Conservation (phyloP, 1,284 basidiomycete species). For the Sanguinoderma infundibulare region DNA sequence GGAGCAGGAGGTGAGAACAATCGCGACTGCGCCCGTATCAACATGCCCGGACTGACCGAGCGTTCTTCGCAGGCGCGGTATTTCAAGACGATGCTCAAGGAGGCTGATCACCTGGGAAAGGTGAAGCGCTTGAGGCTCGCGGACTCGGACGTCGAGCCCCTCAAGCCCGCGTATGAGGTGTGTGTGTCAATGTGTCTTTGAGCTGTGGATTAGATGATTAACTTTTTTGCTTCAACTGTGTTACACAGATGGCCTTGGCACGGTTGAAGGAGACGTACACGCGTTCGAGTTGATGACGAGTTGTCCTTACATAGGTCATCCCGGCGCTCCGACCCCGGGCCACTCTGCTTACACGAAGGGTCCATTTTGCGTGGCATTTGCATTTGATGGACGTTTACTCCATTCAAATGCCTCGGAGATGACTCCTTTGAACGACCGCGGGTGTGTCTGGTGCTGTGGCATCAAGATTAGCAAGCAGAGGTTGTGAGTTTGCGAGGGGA, state of each 20-base stretch:
- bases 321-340: background rate
- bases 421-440: too few species aligned
- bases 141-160: constrained; percentile 62
- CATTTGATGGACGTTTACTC: too few species aligned
- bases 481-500: too few species aligned
- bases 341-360: background rate
- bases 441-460: too few species aligned
- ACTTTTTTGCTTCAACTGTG: background rate
- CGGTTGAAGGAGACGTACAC: constrained; percentile 43
- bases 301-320: background rate
- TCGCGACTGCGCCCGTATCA: too few species aligned
- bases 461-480: too few species aligned
- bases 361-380: background rate
- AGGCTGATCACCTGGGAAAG: constrained; percentile 73
- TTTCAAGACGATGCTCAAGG: constrained; percentile 86
- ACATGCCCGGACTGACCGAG: background rate
- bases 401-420: too few species aligned
- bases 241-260: constrained; percentile 40
- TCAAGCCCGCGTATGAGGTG: constrained; percentile 72
- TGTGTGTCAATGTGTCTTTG: constrained; percentile 20
- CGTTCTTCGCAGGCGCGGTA: constrained; percentile 68
- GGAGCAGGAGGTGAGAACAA: constrained; percentile 80
- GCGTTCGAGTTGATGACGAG: constrained; percentile 14
- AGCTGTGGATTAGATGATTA: background rate
- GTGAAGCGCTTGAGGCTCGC: constrained; percentile 77